Conservation (phyloP, 371 early-diverging fungal genomes). For the Lichtheimia ornata region DNA sequence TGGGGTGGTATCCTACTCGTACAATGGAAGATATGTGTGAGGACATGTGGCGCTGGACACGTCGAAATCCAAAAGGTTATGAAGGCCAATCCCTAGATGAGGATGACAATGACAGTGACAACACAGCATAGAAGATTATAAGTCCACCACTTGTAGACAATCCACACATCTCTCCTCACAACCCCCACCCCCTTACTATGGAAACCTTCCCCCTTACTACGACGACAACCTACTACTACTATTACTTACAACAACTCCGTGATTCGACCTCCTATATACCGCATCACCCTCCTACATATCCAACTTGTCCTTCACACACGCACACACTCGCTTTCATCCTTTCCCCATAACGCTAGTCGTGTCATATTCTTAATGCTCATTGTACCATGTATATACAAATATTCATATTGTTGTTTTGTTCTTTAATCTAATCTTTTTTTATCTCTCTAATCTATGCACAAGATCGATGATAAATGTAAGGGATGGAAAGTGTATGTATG, state of each 20-base stretch:
- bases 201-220: not conserved
- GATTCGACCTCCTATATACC: not conserved
- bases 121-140: not conserved
- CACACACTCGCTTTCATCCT: no score
- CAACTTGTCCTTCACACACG: no score
- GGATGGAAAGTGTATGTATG: no score
- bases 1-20: slow-evolving; percentile 76
- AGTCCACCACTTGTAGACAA: not conserved
- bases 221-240: not conserved
- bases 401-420: no score
- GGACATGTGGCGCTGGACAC: slow-evolving; percentile 88
- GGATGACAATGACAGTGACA: slow-evolving; percentile 8
- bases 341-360: no score
- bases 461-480: no score
- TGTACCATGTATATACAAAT: no score
- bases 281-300: no score
- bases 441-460: no score
- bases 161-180: not conserved
- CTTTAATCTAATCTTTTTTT: no score
- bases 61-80: slow-evolving; percentile 71
- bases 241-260: not conserved
- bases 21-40: slow-evolving; percentile 83
- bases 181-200: not conserved
- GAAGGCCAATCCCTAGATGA: slow-evolving; percentile 23
- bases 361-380: no score